Conservation (phyloP, 257 asterid species). For the Penstemon davidsonii region DNA sequence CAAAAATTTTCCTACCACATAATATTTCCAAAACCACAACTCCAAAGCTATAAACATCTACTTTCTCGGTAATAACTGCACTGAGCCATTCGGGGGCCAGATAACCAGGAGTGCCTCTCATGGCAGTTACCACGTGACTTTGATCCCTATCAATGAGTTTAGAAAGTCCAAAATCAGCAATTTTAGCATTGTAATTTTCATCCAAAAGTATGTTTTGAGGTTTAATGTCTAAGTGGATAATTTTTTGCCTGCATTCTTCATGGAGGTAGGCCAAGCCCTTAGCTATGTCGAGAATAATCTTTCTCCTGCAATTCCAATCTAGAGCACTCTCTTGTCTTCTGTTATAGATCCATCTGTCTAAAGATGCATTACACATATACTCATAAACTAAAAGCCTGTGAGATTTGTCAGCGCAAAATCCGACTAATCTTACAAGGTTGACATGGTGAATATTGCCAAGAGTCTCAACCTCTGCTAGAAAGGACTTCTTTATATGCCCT, state of each 20-base stretch:
- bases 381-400: slow-evolving; percentile 33
- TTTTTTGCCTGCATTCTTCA: slow-evolving; percentile 40
- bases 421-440: slow-evolving; percentile 32
- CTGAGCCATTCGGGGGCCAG: slow-evolving; percentile 37
- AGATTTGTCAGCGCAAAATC: slow-evolving; percentile 36
- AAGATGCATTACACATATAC: slow-evolving; percentile 33
- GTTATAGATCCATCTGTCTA: slow-evolving; percentile 35
- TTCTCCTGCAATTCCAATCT: slow-evolving; percentile 23
- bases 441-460: slow-evolving; percentile 37
- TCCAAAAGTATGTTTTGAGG: slow-evolving; percentile 38
- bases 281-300: slow-evolving; percentile 31
- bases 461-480: slow-evolving; percentile 33
- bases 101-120: slow-evolving; percentile 42
- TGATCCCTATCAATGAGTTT: slow-evolving; percentile 36
- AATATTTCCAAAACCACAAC: slow-evolving; percentile 32
- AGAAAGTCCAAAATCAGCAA: slow-evolving; percentile 36
- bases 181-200: slow-evolving; percentile 30
- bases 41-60: slow-evolving; percentile 41
- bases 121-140: slow-evolving; percentile 31
- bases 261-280: slow-evolving; percentile 41
- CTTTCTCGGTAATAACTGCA: slow-evolving; percentile 32
- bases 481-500: slow-evolving; percentile 31
- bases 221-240: slow-evolving; percentile 40
- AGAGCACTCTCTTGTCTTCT: not conserved
- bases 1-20: slow-evolving; percentile 32